Percentiles rank a stretch among this genome's conserved stretches.
phyloP scores from a whole-genome alignment of 495 filamentous ascomycete species.

The Penicillium nucicola region DNA sequence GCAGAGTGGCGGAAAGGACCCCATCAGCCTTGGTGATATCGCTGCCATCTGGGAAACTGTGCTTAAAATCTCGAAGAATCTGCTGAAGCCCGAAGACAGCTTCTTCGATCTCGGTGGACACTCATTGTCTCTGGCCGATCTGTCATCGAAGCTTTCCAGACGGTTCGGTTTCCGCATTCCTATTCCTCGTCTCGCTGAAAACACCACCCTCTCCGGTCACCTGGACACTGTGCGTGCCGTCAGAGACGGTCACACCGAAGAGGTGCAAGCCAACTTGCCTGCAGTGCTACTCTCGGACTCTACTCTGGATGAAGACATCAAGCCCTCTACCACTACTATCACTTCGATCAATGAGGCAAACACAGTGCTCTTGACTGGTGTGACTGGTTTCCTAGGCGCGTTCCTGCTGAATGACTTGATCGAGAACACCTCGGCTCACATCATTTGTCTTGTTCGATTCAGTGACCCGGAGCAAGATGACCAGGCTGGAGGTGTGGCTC shows the following conservation, averaged over 20 bases:
- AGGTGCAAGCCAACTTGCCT: conserved; percentile 63
- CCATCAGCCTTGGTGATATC: conserved; percentile 53
- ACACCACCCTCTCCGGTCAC: conserved; percentile 59
- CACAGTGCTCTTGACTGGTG: conserved; percentile 59
- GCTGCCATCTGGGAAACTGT: conserved; percentile 58
- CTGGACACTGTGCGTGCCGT: conserved; percentile 54
- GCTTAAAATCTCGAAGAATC: conserved; percentile 49
- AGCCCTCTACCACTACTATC: conserved; percentile 42
- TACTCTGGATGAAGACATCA: conserved; percentile 56
- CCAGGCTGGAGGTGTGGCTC: conserved; percentile 50
- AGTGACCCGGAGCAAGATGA: conserved; percentile 53
- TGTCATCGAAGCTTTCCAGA: conserved; percentile 54
- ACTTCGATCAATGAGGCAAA: conserved; percentile 53
- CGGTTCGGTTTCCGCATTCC: conserved; percentile 61
- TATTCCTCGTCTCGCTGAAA: conserved; percentile 59
- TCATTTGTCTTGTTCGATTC: conserved; percentile 66
- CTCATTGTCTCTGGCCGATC: conserved; percentile 63
- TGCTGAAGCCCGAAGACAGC: conserved; percentile 58
- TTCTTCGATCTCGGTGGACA: conserved; percentile 73
- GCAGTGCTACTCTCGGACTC: conserved; percentile 57
- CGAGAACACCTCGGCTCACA: conserved; percentile 55
- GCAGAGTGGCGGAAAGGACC: conserved; percentile 38
- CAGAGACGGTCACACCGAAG: conserved; percentile 62
- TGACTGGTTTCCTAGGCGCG: conserved; percentile 57
- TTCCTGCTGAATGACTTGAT: conserved; percentile 54